phyloP scores from a whole-genome alignment of 306 rosid species.

The Cicer bijugum region DNA sequence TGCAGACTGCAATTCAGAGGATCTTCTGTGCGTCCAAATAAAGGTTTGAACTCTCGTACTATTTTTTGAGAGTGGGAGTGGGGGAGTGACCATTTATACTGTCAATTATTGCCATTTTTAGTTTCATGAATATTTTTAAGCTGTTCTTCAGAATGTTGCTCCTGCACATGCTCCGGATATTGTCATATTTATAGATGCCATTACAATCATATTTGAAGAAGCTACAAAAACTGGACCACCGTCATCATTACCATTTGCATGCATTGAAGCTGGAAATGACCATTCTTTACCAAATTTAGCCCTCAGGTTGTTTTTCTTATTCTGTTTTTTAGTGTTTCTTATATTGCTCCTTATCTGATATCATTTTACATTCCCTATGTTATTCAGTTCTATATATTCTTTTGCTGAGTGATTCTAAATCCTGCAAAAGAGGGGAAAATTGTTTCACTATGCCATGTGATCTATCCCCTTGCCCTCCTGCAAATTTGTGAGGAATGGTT shows the following conservation, averaged over 20 bases:
- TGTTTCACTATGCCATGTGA: conserved; percentile 12
- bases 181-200: conserved; percentile 84
- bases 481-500: conserved; percentile 6
- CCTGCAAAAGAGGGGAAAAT: conserved; percentile 3
- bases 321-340: conserved; percentile 35
- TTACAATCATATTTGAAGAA: conserved; percentile 89
- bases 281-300: conserved; percentile 85
- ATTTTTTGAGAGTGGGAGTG: not conserved
- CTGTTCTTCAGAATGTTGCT: conserved; percentile 77
- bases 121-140: conserved; percentile 35
- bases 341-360: conserved; percentile 18
- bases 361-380: conserved; percentile 14
- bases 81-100: not conserved
- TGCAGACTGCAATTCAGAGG: conserved; percentile 95
- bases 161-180: conserved; percentile 83
- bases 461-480: conserved; percentile 16
- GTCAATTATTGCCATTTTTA: conserved; percentile 13
- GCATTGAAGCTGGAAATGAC: conserved; percentile 86
- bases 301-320: conserved; percentile 73
- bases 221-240: conserved; percentile 79
- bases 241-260: conserved; percentile 75
- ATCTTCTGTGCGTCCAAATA: conserved; percentile 88
- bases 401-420: conserved; percentile 11
- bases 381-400: conserved; percentile 7
- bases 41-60: conserved; percentile 65